A percentile compares a stretch with the other conserved stretches of the same genome.
These are phyloP conservation scores for Hortaea sp. DNA, from an alignment of 2,329 filamentous ascomycete species.

Conservation along the genomic window DNA sequence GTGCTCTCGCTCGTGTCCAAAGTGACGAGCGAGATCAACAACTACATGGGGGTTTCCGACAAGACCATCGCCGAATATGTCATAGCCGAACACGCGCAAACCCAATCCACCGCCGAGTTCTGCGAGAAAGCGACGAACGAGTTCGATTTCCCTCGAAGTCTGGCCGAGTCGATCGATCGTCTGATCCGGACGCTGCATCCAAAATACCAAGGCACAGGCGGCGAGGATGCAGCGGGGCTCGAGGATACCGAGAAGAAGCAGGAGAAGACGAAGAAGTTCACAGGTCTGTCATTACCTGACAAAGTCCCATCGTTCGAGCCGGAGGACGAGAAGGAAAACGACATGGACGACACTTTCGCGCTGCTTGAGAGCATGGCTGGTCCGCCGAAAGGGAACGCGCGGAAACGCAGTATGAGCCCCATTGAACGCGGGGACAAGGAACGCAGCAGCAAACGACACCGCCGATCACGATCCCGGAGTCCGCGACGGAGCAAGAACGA, in stretches of 20 bases:
- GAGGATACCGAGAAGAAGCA: conserved; percentile 35
- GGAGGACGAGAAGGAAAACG: conserved; percentile 28
- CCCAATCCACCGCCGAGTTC: conserved; percentile 61
- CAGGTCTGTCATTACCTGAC: conserved; percentile 78
- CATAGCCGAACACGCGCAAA: conserved; percentile 78
- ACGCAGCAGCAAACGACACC: conserved; percentile 15
- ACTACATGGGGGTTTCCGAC: conserved; percentile 83
- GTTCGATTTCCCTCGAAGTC: conserved; percentile 73
- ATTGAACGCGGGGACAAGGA: conserved; percentile 30
- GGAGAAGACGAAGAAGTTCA: conserved; percentile 80
- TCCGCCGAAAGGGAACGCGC: conserved; percentile 48
- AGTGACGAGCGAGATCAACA: conserved; percentile 87
- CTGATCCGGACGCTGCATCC: conserved; percentile 85
- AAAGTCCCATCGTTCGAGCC: conserved; percentile 46
- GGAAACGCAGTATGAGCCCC: conserved; percentile 52
- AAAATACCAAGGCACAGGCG: conserved; percentile 50
- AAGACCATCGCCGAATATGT: conserved; percentile 95
- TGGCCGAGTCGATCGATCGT: conserved; percentile 86
- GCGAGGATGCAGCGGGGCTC: conserved; percentile 14
- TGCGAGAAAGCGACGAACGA: conserved; percentile 63
- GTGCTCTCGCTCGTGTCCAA: conserved; percentile 88
- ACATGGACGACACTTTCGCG: conserved; percentile 84
- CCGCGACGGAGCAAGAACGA: conserved; percentile 28
- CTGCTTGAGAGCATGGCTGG: conserved; percentile 77
- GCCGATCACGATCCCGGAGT: conserved; percentile 39